phyloP scores from a whole-genome alignment of 164 flowering plant genomes.

The Berberis vulgaris region DNA sequence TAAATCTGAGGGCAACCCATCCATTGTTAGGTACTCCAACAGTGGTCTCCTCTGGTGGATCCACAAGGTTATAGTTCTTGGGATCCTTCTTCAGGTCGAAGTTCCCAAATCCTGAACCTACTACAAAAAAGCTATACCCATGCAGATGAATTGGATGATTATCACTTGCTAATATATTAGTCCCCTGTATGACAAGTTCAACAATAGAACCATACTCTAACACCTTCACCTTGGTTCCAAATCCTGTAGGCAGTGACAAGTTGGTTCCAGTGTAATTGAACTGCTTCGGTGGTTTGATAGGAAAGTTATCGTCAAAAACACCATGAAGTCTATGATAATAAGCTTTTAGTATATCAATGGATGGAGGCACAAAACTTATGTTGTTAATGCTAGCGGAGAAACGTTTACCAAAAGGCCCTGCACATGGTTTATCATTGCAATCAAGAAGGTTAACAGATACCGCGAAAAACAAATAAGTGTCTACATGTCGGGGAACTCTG shows the following conservation, averaged over 20 bases:
- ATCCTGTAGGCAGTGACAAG: conserved; percentile 14
- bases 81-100: conserved; percentile 26
- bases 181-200: conserved; percentile 70
- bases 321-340: conserved; percentile 27
- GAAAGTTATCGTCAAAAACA: conserved; percentile 53
- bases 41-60: conserved; percentile 69
- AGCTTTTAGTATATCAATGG: conserved; percentile 46
- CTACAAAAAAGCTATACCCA: conserved; percentile 53
- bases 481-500: background rate
- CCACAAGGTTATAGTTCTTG: conserved; percentile 37
- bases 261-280: conserved; percentile 40
- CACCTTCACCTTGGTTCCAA: conserved; percentile 41
- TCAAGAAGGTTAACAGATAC: conserved; percentile 29
- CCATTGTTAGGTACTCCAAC: conserved; percentile 74
- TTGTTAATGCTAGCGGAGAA: conserved; percentile 60
- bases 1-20: conserved; percentile 77
- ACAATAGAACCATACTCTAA: conserved; percentile 49
- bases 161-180: conserved; percentile 41
- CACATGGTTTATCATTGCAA: conserved; percentile 35
- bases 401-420: conserved; percentile 17
- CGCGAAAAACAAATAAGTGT: conserved; percentile 47
- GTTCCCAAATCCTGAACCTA: conserved; percentile 82
- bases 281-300: conserved; percentile 33
- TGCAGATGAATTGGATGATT: conserved; percentile 75
- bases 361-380: conserved; percentile 39